Evolutionary conservation across 306 rosid genomes (phyloP), one percentile per base, ranked within the genome.

Genomic region (Parietaria judaica): DNA sequence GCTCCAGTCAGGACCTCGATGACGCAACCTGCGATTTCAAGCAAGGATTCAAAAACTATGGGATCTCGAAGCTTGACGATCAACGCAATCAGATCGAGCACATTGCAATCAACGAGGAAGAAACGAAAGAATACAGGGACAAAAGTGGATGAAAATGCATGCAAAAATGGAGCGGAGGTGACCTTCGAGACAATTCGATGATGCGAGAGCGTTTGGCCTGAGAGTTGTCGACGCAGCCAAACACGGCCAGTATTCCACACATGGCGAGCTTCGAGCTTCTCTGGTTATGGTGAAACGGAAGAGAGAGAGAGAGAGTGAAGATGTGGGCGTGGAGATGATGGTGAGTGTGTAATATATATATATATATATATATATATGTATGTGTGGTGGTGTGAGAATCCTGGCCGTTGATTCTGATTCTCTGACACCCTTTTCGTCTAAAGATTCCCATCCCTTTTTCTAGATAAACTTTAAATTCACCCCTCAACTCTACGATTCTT

Each of bases 1-100:
- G 72, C 99, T 92, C 99, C 99, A 92, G 52, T 92, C 96, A 66
- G 99, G 99, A 54, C 96, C 99, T 78, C 99, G 77, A 66, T 92
- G 99, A 54, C 81, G 75, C 70, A 92, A 70, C 74, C 97, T 90
- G 51, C 67, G 74, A 16, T 66, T 55, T n/a, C 58, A 36, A 58
- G 14, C 53, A 41, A 41, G 9, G 45, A 41, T 5, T 8, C 1
- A 41, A 41, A 41, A 8, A 41, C 6, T 5, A 41, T 41, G 45
- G 1, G 45, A 41, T 41, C 9, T 41, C 2, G 3, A 41, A 41
- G 9, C 45, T 41, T 41, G 6, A 3, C 43, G 43, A 14, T 14
- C 51, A 31, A 5, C 35, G 46, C n/a, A 39, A 59, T 14, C 31
- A 23, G 31, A 59, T 41, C 45, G 9, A 41, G 45, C 9, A 41